phyloP scores from a whole-genome alignment of 139 green algal genomes.

The Tetradesmus obliquus region DNA sequence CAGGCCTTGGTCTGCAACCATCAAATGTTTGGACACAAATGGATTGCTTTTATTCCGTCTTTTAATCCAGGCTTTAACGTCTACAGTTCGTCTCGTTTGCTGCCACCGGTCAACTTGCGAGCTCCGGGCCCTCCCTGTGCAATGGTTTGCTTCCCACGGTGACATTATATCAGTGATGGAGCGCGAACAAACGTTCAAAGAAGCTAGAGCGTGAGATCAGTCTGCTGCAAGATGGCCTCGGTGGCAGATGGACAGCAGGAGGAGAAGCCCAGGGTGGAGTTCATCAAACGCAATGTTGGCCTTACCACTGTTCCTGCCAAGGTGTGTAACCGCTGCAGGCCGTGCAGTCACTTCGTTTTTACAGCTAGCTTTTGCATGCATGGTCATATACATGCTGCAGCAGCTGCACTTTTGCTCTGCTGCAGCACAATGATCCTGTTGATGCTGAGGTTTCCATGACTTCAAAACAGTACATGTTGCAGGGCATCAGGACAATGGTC shows the following conservation, averaged over 20 bases:
- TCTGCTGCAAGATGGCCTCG: not conserved
- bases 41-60: too few species aligned
- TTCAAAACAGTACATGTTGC: too few species aligned
- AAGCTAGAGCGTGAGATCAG: not conserved
- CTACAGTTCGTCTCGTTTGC: not conserved
- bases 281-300: conserved; percentile 18
- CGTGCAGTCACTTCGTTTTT: too few species aligned
- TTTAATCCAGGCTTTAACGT: too few species aligned
- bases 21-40: too few species aligned
- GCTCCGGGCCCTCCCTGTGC: not conserved
- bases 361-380: not conserved
- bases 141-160: not conserved
- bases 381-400: not conserved
- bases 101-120: not conserved
- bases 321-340: not conserved
- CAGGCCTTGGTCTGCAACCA: too few species aligned
- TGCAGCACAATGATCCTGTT: not conserved
- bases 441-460: too few species aligned
- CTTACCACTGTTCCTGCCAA: conserved; percentile 27
- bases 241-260: not conserved
- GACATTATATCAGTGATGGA: not conserved
- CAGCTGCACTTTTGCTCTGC: not conserved
- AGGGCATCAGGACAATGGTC: too few species aligned
- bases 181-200: too few species aligned
- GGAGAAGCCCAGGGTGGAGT: not conserved